Evolutionary conservation across 345 rosid genomes (phyloP).

Genomic region (Luvunga scandens): DNA sequence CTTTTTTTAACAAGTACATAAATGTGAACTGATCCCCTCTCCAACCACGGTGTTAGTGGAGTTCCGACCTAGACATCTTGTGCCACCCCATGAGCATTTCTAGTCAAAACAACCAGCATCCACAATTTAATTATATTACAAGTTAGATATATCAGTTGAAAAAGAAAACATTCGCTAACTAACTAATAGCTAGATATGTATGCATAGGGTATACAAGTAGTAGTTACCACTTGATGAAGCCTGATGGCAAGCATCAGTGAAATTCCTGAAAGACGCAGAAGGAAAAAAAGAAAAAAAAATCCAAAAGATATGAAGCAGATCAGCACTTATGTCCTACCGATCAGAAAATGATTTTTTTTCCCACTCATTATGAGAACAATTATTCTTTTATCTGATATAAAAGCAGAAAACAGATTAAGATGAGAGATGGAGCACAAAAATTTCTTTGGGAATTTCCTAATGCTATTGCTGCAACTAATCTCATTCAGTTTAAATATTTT

Average conservation of each 20-base stretch:
- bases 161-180: neutral
- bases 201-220: neutral
- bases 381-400: neutral
- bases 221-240: neutral
- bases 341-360: neutral
- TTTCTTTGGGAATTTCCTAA: neutral
- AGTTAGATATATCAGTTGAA: constrained; percentile 26
- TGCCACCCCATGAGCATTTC: neutral
- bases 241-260: neutral
- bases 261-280: neutral
- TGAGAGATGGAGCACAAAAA: neutral
- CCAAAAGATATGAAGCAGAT: neutral
- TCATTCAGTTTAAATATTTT: neutral
- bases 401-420: neutral
- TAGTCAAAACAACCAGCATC: neutral
- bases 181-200: neutral
- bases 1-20: too few relatives aligned
- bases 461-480: neutral
- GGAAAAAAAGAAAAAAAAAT: neutral
- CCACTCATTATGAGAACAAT: neutral
- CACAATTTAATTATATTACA: constrained; percentile 41
- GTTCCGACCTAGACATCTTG: neutral
- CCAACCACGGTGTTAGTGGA: neutral
- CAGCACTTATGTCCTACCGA: neutral
- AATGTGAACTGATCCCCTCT: neutral